Evolutionary conservation across 768 basidiomycete genomes (phyloP).

Genomic region (Paxillus rubicundulus): DNA sequence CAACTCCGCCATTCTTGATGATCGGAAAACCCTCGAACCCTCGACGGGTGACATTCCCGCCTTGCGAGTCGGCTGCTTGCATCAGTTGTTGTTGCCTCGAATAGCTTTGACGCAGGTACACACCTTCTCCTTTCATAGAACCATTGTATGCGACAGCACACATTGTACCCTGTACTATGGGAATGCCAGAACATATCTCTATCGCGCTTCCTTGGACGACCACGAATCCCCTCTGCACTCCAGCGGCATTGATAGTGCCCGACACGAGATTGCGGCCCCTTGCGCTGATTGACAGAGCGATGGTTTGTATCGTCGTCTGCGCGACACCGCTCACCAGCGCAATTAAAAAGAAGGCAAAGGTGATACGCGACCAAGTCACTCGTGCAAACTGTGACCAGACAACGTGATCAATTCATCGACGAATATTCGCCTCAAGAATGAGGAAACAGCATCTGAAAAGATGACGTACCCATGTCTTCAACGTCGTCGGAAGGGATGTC

Average conservation of each 20-base stretch:
- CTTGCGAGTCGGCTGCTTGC: background rate
- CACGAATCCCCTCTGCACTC: constrained; percentile 24
- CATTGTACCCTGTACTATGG: constrained; percentile 25
- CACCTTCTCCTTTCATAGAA: background rate
- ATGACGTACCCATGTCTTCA: constrained; percentile 15
- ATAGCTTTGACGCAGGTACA: background rate
- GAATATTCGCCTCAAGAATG: background rate
- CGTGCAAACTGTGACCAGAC: constrained; percentile 39
- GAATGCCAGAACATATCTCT: constrained; percentile 41
- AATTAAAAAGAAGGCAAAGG: constrained; percentile 47
- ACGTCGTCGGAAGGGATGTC: background rate
- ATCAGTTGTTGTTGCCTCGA: background rate
- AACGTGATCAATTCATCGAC: background rate
- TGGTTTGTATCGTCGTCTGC: constrained; percentile 41
- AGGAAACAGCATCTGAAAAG: background rate
- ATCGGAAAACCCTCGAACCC: background rate
- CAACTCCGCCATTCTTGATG: background rate
- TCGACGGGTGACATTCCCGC: background rate
- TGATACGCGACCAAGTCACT: constrained; percentile 49
- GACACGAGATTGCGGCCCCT: constrained; percentile 34
- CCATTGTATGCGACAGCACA: constrained; percentile 18
- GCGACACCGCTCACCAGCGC: constrained; percentile 41
- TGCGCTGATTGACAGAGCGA: constrained; percentile 38
- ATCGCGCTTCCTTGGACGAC: constrained; percentile 16
- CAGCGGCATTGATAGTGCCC: constrained; percentile 29